A percentile compares a stretch with the other conserved stretches of the same genome.
phyloP scores from a whole-genome alignment of 2,329 filamentous ascomycete genomes.

The Allantophomopsis lycopodina region DNA sequence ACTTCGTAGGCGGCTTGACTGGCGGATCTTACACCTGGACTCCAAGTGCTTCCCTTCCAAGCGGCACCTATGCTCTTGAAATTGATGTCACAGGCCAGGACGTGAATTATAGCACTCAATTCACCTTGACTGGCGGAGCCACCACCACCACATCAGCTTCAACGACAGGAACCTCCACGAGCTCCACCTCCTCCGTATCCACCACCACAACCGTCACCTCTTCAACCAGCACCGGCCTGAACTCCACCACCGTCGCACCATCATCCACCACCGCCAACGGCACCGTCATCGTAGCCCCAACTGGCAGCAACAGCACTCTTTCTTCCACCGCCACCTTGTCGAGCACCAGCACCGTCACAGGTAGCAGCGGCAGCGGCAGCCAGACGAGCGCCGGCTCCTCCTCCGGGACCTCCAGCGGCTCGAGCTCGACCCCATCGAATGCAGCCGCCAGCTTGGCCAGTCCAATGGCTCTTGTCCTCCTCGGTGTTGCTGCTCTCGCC shows the following conservation, averaged over 20 bases:
- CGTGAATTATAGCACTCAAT: constrained; percentile 3
- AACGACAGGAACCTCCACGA: not conserved
- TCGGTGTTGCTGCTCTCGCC: constrained; percentile 15
- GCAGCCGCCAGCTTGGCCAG: constrained; percentile 10
- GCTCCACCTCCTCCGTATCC: not conserved
- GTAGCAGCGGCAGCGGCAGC: not conserved
- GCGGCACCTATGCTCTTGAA: constrained; percentile 3
- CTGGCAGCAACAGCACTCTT: constrained; percentile 1
- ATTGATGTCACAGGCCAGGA: constrained; percentile 1
- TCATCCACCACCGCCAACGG: constrained; percentile 1
- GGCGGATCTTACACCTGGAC: constrained; percentile 12
- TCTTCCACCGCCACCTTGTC: not conserved
- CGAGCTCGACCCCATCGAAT: constrained; percentile 3
- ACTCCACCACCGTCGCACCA: not conserved
- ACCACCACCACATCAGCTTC: not conserved
- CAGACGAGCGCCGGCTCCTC: not conserved
- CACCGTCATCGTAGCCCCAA: not conserved
- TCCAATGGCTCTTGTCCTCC: constrained; percentile 16
- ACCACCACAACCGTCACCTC: constrained; percentile 1
- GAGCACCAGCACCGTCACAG: not conserved
- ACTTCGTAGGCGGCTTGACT: constrained; percentile 5
- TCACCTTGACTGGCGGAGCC: constrained; percentile 1
- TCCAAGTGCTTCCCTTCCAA: constrained; percentile 1
- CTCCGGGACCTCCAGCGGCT: not conserved
- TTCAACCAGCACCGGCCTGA: not conserved